Percentiles rank a stretch among this genome's conserved stretches.
Evolutionary conservation across 73 alveolate genomes (phyloP).

Genomic region (Tetrahymena elliotti): DNA sequence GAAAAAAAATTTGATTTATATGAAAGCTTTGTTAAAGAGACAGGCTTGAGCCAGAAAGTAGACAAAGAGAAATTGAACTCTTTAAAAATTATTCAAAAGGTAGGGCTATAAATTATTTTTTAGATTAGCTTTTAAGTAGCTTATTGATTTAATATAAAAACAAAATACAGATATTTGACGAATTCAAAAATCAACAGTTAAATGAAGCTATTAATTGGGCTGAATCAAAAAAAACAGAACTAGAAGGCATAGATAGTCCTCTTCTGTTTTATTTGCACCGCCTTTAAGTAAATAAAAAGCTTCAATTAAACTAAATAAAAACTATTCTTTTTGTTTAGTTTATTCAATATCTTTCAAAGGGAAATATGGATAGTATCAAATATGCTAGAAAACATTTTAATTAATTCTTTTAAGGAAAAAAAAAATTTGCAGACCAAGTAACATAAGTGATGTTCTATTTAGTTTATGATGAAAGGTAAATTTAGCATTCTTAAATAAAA

Average conservation of each 20-base stretch:
- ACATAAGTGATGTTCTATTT: background rate
- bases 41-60: background rate
- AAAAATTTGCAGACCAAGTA: background rate
- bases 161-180: background rate
- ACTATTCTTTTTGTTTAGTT: background rate
- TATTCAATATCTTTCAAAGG: background rate
- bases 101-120: conserved; percentile 15
- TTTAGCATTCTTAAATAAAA: background rate
- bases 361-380: background rate
- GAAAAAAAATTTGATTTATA: conserved; percentile 33
- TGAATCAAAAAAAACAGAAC: background rate
- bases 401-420: background rate
- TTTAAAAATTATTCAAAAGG: background rate
- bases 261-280: background rate
- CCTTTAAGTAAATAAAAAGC: background rate
- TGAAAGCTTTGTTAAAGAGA: conserved; percentile 3
- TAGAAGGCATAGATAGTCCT: background rate
- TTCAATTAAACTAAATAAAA: background rate
- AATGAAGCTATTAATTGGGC: background rate
- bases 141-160: background rate
- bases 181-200: background rate
- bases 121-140: background rate
- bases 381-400: background rate
- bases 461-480: background rate
- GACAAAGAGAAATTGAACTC: background rate